Evolutionary conservation across 805 yeast genomes (phyloP).

Genomic region (Maudiozyma bulderi): DNA sequence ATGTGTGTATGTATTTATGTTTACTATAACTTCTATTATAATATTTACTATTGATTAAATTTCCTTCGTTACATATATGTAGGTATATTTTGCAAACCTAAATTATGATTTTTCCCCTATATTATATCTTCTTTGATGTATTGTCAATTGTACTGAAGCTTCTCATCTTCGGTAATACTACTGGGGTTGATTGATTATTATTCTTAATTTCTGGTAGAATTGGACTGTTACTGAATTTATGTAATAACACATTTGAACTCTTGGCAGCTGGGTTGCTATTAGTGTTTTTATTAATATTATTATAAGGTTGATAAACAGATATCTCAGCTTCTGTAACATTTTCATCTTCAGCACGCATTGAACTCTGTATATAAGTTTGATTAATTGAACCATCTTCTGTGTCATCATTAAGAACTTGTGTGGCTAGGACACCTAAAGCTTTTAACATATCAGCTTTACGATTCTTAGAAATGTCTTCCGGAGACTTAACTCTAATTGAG

Average conservation of each 20-base stretch:
- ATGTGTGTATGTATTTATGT: not conserved
- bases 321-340: constrained; percentile 12
- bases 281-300: not conserved
- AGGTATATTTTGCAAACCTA: not conserved
- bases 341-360: constrained; percentile 7
- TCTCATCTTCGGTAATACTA: constrained; percentile 19
- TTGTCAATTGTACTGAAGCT: constrained; percentile 23
- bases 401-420: constrained; percentile 39
- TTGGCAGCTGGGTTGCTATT: not conserved
- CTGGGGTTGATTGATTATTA: not conserved
- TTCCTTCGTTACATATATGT: not conserved
- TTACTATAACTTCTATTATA: not conserved
- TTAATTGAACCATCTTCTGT: constrained; percentile 9
- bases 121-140: not conserved
- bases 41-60: not conserved
- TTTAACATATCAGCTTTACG: constrained; percentile 30
- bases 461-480: constrained; percentile 2
- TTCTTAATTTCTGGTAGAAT: constrained; percentile 5
- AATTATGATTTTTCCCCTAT: not conserved
- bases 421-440: constrained; percentile 45
- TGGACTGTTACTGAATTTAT: constrained; percentile 5
- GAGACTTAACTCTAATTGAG: constrained; percentile 3
- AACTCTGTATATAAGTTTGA: constrained; percentile 7
- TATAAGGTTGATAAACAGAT: constrained; percentile 5
- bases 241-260: constrained; percentile 4